phyloP scores from a whole-genome alignment of 495 filamentous ascomycete species.

The Chaetomium cochliodes region DNA sequence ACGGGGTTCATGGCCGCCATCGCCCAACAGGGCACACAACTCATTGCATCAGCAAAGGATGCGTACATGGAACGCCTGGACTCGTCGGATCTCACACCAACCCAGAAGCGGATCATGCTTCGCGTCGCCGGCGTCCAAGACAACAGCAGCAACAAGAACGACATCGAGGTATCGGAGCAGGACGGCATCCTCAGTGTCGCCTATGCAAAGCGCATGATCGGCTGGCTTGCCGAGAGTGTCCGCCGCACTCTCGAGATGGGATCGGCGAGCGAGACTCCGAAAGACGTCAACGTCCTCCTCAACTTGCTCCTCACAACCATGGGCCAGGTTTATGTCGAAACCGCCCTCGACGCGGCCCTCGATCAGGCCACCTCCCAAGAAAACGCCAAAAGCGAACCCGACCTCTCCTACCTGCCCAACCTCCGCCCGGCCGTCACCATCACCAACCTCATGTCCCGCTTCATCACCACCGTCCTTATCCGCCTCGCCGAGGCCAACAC shows the following conservation, averaged over 20 bases:
- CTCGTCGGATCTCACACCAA: slow-evolving; percentile 76
- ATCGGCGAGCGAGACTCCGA: slow-evolving; percentile 82
- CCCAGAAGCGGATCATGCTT: slow-evolving; percentile 82
- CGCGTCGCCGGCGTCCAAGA: slow-evolving; percentile 71
- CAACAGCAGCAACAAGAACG: slow-evolving; percentile 57
- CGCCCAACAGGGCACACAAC: slow-evolving; percentile 79
- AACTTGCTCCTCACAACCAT: slow-evolving; percentile 83
- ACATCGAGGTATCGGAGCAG: slow-evolving; percentile 85
- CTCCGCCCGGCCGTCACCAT: slow-evolving; percentile 82
- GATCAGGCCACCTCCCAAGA: slow-evolving; percentile 76
- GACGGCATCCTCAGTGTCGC: slow-evolving; percentile 80
- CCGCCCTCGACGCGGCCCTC: slow-evolving; percentile 81
- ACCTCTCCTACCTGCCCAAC: slow-evolving; percentile 76
- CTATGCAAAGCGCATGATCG: slow-evolving; percentile 94
- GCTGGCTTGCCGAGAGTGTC: slow-evolving; percentile 95
- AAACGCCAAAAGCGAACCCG: slow-evolving; percentile 75
- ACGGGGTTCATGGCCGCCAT: slow-evolving; percentile 87
- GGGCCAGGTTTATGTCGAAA: slow-evolving; percentile 93
- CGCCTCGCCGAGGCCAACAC: slow-evolving; percentile 84
- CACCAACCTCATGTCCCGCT: slow-evolving; percentile 87
- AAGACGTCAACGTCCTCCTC: slow-evolving; percentile 85
- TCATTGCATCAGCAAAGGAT: slow-evolving; percentile 76
- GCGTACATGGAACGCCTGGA: slow-evolving; percentile 83
- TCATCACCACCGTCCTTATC: slow-evolving; percentile 86
- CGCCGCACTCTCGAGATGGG: slow-evolving; percentile 88